These are phyloP conservation scores for Acacia acuminata DNA, from an alignment of 306 rosid species.

Conservation along the genomic window DNA sequence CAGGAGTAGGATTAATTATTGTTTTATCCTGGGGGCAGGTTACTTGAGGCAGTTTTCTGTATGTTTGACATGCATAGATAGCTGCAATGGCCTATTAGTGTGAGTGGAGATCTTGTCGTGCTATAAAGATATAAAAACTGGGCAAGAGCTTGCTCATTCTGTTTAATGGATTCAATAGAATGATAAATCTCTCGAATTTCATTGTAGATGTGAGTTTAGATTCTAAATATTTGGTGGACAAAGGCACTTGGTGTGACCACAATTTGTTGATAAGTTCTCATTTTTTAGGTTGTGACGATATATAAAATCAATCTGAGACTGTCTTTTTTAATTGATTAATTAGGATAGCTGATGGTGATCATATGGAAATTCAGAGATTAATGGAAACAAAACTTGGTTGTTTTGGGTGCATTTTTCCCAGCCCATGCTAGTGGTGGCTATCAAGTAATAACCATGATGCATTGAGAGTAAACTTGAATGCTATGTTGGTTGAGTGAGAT, in stretches of 20 bases:
- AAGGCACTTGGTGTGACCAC: not conserved
- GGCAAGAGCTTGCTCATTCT: not conserved
- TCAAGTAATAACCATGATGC: not conserved
- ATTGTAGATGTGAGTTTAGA: not conserved
- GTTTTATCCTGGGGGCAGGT: not conserved
- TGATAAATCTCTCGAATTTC: not conserved
- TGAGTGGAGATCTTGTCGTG: not conserved
- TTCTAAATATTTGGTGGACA: not conserved
- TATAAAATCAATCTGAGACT: not conserved
- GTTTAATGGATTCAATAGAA: not conserved
- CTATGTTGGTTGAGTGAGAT: not conserved
- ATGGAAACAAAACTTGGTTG: not conserved
- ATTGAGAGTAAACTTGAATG: not conserved
- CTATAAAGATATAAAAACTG: not conserved
- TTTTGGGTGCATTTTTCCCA: not conserved
- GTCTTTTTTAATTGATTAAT: not conserved
- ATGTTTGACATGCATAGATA: constrained; percentile 12
- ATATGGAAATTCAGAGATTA: not conserved
- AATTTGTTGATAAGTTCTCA: not conserved
- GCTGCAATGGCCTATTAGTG: not conserved
- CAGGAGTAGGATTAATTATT: not conserved
- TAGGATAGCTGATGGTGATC: not conserved
- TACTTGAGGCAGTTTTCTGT: not conserved
- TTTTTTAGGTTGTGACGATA: not conserved
- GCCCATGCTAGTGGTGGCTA: not conserved